phyloP scores from a whole-genome alignment of 352 stramenopile species.

The Phytophthora constricta region DNA sequence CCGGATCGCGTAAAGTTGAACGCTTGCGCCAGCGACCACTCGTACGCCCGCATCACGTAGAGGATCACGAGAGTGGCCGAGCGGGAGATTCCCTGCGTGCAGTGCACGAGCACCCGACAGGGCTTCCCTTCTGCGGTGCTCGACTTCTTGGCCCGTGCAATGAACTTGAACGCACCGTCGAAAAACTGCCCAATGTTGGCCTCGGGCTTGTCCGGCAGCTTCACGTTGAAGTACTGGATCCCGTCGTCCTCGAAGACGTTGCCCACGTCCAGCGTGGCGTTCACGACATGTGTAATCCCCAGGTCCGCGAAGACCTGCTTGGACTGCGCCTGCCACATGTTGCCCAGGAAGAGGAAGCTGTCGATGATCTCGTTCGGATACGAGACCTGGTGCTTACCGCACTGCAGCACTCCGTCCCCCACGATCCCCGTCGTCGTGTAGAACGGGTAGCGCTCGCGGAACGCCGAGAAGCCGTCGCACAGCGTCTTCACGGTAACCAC shows the following conservation, averaged over 20 bases:
- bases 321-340: constrained; percentile 76
- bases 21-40: constrained; percentile 64
- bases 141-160: constrained; percentile 34
- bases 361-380: constrained; percentile 80
- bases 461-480: constrained; percentile 45
- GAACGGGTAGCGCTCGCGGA: constrained; percentile 68
- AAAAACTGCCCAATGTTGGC: constrained; percentile 59
- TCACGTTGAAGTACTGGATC: constrained; percentile 69
- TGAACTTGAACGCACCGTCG: constrained; percentile 55
- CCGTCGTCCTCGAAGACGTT: constrained; percentile 59
- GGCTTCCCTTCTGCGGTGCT: constrained; percentile 17
- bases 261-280: constrained; percentile 60
- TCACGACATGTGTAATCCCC: constrained; percentile 78
- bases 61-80: constrained; percentile 74
- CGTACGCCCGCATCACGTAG: constrained; percentile 68
- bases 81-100: constrained; percentile 75
- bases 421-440: constrained; percentile 50
- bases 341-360: constrained; percentile 72
- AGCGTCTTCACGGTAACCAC: constrained; percentile 57
- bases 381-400: constrained; percentile 46
- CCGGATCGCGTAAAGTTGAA: constrained; percentile 59
- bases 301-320: constrained; percentile 60
- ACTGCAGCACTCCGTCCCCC: constrained; percentile 33
- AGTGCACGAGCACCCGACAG: constrained; percentile 72
- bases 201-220: constrained; percentile 52